These are phyloP conservation scores for Theileria orientalis DNA, from an alignment of 169 alveolate genomes.

Conservation along the genomic window DNA sequence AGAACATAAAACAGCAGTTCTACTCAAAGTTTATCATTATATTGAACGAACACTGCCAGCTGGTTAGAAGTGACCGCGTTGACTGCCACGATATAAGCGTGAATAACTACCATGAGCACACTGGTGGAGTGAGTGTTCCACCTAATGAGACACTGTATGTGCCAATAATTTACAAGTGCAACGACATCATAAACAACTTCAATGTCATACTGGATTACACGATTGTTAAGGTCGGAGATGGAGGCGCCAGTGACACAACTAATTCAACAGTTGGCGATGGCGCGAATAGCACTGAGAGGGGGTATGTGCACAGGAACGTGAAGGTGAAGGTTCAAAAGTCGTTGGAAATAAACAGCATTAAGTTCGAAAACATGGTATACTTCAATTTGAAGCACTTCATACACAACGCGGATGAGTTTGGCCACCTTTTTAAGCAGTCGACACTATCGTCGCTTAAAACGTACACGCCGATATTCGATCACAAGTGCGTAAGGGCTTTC, in stretches of 20 bases:
- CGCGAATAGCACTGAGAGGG: background rate
- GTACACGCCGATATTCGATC: conserved; percentile 15
- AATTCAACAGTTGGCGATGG: background rate
- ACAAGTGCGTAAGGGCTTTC: conserved; percentile 6
- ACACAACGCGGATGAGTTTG: background rate
- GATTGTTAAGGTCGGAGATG: background rate
- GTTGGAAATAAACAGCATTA: background rate
- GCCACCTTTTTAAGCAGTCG: background rate
- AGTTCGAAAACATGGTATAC: background rate
- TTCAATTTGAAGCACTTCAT: background rate
- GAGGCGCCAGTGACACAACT: too few relatives aligned
- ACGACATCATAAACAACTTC: background rate
- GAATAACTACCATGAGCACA: too few relatives aligned
- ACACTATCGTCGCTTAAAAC: background rate
- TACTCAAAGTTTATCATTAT: background rate
- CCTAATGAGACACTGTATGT: conserved; percentile 34
- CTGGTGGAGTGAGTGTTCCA: background rate
- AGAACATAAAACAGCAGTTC: background rate
- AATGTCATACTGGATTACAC: background rate
- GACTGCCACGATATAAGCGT: too few relatives aligned
- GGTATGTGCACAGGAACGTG: background rate
- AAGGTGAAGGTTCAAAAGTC: background rate
- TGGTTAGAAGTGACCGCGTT: too few relatives aligned
- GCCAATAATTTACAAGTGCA: conserved; percentile 33
- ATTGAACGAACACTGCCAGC: background rate